Percentiles rank a stretch among this genome's conserved stretches.
Evolutionary conservation across 1,139 yeast genomes (phyloP).

Genomic region (Arxiozyma bovina): DNA sequence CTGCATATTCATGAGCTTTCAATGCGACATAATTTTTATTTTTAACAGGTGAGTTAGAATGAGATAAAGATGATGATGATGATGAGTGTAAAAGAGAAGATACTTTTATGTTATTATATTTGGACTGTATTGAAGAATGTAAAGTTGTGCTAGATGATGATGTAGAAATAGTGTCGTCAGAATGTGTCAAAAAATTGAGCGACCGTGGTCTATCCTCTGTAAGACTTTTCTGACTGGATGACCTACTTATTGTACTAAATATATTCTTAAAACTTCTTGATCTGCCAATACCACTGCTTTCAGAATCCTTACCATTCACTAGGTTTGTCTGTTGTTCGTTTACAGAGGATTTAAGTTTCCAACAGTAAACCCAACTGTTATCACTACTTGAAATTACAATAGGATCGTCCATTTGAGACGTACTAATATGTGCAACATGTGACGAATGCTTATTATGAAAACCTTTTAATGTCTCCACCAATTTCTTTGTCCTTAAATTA

Average conservation of each 20-base stretch:
- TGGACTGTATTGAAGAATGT: background rate
- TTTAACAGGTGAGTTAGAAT: conserved; percentile 13
- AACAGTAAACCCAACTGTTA: conserved; percentile 35
- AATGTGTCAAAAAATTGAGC: background rate
- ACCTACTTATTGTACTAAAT: conserved; percentile 33
- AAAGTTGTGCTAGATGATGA: background rate
- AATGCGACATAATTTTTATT: conserved; percentile 49
- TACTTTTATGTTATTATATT: conserved; percentile 5
- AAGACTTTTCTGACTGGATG: conserved; percentile 13
- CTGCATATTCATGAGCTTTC: conserved; percentile 67
- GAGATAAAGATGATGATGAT: background rate
- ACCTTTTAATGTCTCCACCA: conserved; percentile 69
- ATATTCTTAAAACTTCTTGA: conserved; percentile 68
- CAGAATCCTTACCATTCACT: conserved; percentile 1
- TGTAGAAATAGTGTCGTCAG: background rate
- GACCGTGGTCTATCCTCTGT: conserved; percentile 9
- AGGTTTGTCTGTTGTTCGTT: background rate
- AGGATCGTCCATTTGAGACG: conserved; percentile 8
- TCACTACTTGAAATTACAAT: conserved; percentile 39
- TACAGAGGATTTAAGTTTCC: conserved; percentile 23
- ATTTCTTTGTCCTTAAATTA: conserved; percentile 44
- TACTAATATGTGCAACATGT: conserved; percentile 44
- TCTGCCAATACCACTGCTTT: conserved; percentile 29
- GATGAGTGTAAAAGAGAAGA: conserved; percentile 19
- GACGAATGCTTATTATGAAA: conserved; percentile 61